Evolutionary conservation across 805 yeast species (phyloP).

Genomic region (Tetrapisispora nanseiensis): DNA sequence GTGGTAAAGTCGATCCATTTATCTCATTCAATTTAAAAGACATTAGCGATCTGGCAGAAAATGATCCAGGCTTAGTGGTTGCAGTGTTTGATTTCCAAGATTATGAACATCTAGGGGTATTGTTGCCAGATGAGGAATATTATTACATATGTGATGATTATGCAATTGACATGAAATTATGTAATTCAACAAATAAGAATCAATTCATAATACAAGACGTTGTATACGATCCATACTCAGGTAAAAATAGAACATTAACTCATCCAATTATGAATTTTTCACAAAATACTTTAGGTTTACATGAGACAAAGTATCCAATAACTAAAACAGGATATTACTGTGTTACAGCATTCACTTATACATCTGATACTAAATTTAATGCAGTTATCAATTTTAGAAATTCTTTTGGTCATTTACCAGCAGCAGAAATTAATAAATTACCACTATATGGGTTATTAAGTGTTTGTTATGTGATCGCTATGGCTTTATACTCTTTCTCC

Average conservation of each 20-base stretch:
- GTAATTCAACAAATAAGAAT: constrained; percentile 47
- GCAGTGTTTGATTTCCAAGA: constrained; percentile 82
- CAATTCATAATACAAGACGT: constrained; percentile 48
- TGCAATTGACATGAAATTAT: constrained; percentile 48
- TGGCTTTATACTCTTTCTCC: constrained; percentile 77
- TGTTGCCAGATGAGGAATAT: constrained; percentile 33
- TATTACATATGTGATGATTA: constrained; percentile 68
- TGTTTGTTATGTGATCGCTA: constrained; percentile 68
- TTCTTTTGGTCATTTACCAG: constrained; percentile 83
- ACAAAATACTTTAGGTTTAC: constrained; percentile 48
- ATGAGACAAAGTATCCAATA: constrained; percentile 54
- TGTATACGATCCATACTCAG: constrained; percentile 34
- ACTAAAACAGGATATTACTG: constrained; percentile 85
- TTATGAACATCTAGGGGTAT: constrained; percentile 53
- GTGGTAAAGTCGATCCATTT: constrained; percentile 62
- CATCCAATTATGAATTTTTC: constrained; percentile 49
- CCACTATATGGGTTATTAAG: constrained; percentile 84
- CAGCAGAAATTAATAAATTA: constrained; percentile 82
- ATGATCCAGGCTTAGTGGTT: constrained; percentile 44
- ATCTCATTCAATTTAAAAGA: constrained; percentile 39
- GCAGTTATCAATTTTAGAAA: constrained; percentile 79
- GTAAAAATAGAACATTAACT: constrained; percentile 43
- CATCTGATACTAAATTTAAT: constrained; percentile 37
- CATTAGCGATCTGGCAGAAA: constrained; percentile 22
- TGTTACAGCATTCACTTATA: constrained; percentile 56